Percentiles rank a stretch among this genome's conserved stretches.
These are phyloP conservation scores for Septoria petroselini DNA, from an alignment of 2,329 filamentous ascomycete genomes.

Conservation along the genomic window DNA sequence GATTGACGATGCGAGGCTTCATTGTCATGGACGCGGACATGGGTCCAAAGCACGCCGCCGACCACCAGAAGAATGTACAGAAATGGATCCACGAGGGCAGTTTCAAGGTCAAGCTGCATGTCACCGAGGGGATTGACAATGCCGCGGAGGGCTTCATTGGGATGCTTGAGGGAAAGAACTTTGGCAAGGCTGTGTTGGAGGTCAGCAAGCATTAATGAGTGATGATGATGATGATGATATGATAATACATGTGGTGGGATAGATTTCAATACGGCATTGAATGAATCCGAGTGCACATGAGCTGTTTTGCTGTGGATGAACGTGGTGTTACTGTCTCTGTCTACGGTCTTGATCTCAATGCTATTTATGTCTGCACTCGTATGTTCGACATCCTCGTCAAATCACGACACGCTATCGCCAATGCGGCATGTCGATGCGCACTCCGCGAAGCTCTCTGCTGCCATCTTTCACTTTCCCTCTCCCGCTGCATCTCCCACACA, in stretches of 20 bases:
- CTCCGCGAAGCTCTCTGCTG: not conserved
- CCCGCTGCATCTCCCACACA: not conserved
- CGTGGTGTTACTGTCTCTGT: too few relatives aligned
- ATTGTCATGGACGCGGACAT: slow-evolving; percentile 64
- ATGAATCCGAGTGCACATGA: too few relatives aligned
- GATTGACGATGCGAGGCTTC: slow-evolving; percentile 71
- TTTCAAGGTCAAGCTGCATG: slow-evolving; percentile 66
- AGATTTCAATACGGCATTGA: too few relatives aligned
- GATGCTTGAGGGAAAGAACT: slow-evolving; percentile 75
- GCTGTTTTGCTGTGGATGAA: too few relatives aligned
- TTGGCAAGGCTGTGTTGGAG: slow-evolving; percentile 80
- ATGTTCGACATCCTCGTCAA: too few relatives aligned
- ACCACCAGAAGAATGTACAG: slow-evolving; percentile 72
- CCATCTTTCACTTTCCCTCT: not conserved
- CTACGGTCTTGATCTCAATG: too few relatives aligned
- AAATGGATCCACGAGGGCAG: slow-evolving; percentile 73
- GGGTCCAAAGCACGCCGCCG: slow-evolving; percentile 62
- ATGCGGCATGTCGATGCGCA: not conserved
- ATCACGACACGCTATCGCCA: not conserved
- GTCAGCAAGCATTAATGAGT: slow-evolving; percentile 42
- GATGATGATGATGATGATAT: too few relatives aligned
- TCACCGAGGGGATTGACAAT: slow-evolving; percentile 75
- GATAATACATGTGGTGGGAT: too few relatives aligned
- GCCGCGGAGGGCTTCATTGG: slow-evolving; percentile 69
- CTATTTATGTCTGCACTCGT: too few relatives aligned